Conservation (phyloP, 352 stramenopile species). For the Phytophthora citricola region DNA sequence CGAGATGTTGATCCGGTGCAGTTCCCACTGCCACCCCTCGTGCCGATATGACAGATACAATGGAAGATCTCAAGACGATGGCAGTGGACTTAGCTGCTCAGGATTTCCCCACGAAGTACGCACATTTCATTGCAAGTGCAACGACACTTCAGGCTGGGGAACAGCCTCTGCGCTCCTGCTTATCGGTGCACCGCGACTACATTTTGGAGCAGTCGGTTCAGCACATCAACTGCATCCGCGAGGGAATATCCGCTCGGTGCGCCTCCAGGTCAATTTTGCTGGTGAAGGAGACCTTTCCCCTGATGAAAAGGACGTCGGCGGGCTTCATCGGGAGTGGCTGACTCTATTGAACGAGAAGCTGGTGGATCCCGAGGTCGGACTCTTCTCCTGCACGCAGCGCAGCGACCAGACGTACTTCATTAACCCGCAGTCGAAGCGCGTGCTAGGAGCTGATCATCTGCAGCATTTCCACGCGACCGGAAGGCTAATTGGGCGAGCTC, state of each 20-base stretch:
- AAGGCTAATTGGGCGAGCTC: conserved; percentile 60
- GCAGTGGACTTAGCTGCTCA: conserved; percentile 28
- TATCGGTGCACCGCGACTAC: conserved; percentile 44
- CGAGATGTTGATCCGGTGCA: conserved; percentile 27
- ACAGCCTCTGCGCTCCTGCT: conserved; percentile 1
- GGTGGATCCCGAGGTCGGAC: conserved; percentile 44
- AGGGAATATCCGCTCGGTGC: conserved; percentile 46
- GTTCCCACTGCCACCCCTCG: conserved; percentile 31
- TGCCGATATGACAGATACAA: conserved; percentile 26
- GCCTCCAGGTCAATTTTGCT: conserved; percentile 69
- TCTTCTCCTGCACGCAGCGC: conserved; percentile 68
- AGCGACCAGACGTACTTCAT: conserved; percentile 67
- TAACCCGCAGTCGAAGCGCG: conserved; percentile 59
- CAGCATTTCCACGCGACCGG: conserved; percentile 60
- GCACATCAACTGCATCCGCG: conserved; percentile 48
- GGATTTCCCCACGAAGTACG: conserved; percentile 60
- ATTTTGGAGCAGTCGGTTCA: conserved; percentile 67
- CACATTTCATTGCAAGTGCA: conserved; percentile 44
- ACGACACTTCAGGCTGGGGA: conserved; percentile 22
- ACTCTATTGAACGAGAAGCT: conserved; percentile 66
- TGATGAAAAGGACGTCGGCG: conserved; percentile 51
- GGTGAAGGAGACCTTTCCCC: conserved; percentile 48
- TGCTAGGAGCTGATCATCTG: conserved; percentile 67
- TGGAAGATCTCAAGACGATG: conserved; percentile 33
- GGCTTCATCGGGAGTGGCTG: conserved; percentile 86